Evolutionary conservation across 2,329 filamentous ascomycete species (phyloP), one percentile per base, ranked within the genome.

Genomic region (Paradendryphiella salina): DNA sequence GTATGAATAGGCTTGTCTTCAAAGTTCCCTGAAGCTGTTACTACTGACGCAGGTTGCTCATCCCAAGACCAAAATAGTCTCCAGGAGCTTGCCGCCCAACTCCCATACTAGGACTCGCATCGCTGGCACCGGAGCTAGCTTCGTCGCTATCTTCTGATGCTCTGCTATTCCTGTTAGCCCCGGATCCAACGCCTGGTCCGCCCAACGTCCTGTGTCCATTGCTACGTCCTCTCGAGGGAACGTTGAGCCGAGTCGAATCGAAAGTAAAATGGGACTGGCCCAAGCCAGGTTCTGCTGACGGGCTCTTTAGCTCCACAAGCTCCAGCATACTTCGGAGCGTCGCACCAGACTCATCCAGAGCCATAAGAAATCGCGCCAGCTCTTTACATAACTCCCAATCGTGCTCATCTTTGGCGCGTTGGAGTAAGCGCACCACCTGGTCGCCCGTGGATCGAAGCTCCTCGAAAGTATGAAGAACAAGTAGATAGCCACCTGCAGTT

Each of bases 331-430:
- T 83, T 46, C 83, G 79, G 40, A 99, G 78, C 36, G 89, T 93
- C 59, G 87, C 85, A 0, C 94, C 94, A 11, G 85, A 88, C 59
- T 90, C 86, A 67, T 99, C 94, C 64, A 99, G 85, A 4, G 93
- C 93, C 38, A 95, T 91, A 49, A 99, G 76, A 73, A 99, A 99
- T n/a, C 93, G 81, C 9, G 94, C 92, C 21, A 99, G 80, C 72
- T 99, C 94, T 64, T 91, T 94, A 75, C 94, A 97, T 21, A 99
- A 77, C 63, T 97, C 92, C 91, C 92, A 99, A 67, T 97, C 93
- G 40, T 86, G 85, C 71, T 92, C 90, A 26, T 85, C 80, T 64
- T 92, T 93, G 0, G 93, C 94, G 40, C 89, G 80, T 26, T 84
- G 85, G 50, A 99, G 81, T 18, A 99, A 77, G 10, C 91, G 83